phyloP scores from a whole-genome alignment of 2,329 filamentous ascomycete genomes.

The Fusarium sp. region DNA sequence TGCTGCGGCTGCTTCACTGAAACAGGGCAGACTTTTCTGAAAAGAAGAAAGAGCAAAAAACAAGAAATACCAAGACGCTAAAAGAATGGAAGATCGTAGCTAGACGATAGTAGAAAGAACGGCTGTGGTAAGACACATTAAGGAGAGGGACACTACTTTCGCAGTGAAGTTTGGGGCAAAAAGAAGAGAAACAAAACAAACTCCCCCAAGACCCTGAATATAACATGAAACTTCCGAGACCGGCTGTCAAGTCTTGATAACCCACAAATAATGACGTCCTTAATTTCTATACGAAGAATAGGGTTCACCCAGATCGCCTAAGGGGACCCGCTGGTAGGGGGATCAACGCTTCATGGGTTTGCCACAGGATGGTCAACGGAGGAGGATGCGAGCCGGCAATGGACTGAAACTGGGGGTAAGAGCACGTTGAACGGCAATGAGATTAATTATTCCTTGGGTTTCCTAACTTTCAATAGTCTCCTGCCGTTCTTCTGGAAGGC shows the following conservation, averaged over 20 bases:
- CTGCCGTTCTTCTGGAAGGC: neutral
- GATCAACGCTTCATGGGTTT: neutral
- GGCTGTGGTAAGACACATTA: neutral
- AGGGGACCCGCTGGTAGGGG: neutral
- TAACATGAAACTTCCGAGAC: neutral
- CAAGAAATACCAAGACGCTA: neutral
- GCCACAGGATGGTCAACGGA: neutral
- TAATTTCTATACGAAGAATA: slow-evolving; percentile 7
- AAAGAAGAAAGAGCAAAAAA: neutral
- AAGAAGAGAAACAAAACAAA: neutral
- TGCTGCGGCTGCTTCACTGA: neutral
- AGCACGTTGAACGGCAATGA: rapidly evolving
- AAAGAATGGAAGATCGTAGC: neutral
- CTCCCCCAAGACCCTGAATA: neutral
- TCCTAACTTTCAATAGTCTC: no score
- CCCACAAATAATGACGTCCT: neutral
- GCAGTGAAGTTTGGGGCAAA: neutral
- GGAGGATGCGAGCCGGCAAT: neutral
- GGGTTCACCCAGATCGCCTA: neutral
- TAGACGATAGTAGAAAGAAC: neutral
- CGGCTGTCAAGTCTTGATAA: neutral
- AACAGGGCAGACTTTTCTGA: neutral
- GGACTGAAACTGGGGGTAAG: neutral
- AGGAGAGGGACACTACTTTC: neutral
- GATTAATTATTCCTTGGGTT: neutral